These are phyloP conservation scores for Lepidium africanum DNA, from an alignment of 345 rosid genomes.

Conservation along the genomic window DNA sequence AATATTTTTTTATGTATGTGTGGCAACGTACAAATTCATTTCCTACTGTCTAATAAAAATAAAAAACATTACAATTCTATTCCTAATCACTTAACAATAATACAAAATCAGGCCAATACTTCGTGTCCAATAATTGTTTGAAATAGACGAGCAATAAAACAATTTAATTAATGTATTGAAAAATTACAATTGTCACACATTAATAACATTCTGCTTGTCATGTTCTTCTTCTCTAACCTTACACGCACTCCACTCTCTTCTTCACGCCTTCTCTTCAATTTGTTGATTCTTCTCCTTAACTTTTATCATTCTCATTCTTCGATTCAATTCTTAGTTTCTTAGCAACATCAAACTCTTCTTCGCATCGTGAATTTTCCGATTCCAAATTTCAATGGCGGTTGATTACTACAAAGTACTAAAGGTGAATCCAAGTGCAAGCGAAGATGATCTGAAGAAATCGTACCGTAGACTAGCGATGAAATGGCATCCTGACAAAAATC, in stretches of 20 bases:
- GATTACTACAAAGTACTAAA: conserved; percentile 82
- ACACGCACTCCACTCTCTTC: conserved; percentile 21
- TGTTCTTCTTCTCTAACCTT: conserved; percentile 19
- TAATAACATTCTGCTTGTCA: conserved; percentile 3
- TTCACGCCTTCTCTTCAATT: background rate
- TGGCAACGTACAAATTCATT: no score
- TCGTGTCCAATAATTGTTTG: no score
- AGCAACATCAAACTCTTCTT: background rate
- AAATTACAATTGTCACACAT: background rate
- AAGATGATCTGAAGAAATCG: conserved; percentile 70
- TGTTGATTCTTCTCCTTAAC: background rate
- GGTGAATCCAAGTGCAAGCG: conserved; percentile 51
- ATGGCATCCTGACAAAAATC: conserved; percentile 97
- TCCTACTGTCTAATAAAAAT: no score
- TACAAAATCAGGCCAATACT: no score
- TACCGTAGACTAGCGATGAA: conserved; percentile 69
- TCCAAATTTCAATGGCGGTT: conserved; percentile 49
- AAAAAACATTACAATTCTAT: no score
- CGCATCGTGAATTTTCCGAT: no score
- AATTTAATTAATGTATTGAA: background rate
- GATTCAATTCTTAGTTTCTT: background rate
- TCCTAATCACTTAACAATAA: no score
- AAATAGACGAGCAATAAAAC: background rate
- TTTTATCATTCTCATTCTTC: background rate
- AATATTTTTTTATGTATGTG: no score